phyloP scores from a whole-genome alignment of 73 alveolate species.

The Halteria grandinella region DNA sequence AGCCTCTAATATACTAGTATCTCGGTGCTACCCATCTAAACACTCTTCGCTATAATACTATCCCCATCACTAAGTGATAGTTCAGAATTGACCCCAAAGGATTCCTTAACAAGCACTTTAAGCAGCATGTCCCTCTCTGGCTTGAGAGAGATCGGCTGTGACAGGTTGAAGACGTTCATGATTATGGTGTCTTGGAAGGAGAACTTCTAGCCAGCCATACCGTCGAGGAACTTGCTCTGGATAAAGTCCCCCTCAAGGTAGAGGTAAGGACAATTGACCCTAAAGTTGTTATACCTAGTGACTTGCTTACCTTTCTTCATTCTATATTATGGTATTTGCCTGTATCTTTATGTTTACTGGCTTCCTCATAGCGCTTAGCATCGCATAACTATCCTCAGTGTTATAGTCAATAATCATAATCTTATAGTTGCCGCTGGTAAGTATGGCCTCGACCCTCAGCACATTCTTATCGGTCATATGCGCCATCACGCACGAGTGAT shows the following conservation, averaged over 20 bases:
- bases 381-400: neutral
- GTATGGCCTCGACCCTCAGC: constrained; percentile 4
- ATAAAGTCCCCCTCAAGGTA: constrained; percentile 18
- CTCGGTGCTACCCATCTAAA: constrained; percentile 20
- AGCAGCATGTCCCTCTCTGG: constrained; percentile 23
- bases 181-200: neutral
- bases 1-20: no score
- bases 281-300: no score
- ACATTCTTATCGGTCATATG: constrained; percentile 11
- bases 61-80: neutral
- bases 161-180: constrained; percentile 34
- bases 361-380: neutral
- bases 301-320: constrained; percentile 40
- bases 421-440: constrained; percentile 36
- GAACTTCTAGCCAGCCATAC: constrained; percentile 31
- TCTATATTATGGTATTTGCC: constrained; percentile 18
- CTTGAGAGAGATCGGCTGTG: neutral
- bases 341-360: neutral
- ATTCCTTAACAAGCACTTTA: constrained; percentile 9
- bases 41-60: neutral
- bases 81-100: constrained; percentile 31
- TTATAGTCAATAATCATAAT: neutral
- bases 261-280: constrained; percentile 41
- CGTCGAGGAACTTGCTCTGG: constrained; percentile 11
- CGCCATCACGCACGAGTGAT: constrained; percentile 22